These are phyloP conservation scores for Clarireedia sp. DNA, from an alignment of 2,329 filamentous ascomycete genomes.

Conservation along the genomic window DNA sequence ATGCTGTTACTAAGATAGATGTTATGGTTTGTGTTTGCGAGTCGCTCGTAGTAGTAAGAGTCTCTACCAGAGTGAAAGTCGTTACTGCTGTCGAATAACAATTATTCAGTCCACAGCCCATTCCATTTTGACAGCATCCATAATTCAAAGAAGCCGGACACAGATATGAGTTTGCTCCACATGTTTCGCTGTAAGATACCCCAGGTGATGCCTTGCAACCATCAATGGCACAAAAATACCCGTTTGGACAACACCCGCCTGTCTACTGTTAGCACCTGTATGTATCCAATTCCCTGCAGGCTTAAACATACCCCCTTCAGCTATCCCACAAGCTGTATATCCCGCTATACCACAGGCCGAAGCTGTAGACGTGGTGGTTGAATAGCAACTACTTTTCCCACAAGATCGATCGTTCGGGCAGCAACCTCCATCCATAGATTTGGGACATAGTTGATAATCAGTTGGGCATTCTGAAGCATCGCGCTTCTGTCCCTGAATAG, in stretches of 20 bases:
- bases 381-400: conserved; percentile 36
- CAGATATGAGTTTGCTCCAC: conserved; percentile 37
- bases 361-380: conserved; percentile 20
- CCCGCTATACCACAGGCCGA: conserved; percentile 21
- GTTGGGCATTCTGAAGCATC: conserved; percentile 21
- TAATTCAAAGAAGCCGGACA: conserved; percentile 44
- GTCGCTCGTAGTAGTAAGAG: conserved; percentile 38
- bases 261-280: conserved; percentile 4
- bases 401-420: conserved; percentile 41
- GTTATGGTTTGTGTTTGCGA: conserved; percentile 35
- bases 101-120: conserved; percentile 38
- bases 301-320: conserved; percentile 22
- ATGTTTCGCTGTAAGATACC: conserved; percentile 33
- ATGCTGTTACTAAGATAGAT: conserved; percentile 30
- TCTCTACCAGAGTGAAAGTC: conserved; percentile 38
- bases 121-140: conserved; percentile 45
- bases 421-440: conserved; percentile 26
- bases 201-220: conserved; percentile 40
- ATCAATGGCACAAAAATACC: conserved; percentile 39
- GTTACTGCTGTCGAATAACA: conserved; percentile 43
- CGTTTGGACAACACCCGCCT: conserved; percentile 33
- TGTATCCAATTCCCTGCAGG: conserved; percentile 10
- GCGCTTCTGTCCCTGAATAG: conserved; percentile 25
- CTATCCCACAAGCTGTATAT: conserved; percentile 23
- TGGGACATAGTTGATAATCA: conserved; percentile 23